phyloP scores from a whole-genome alignment of 1,284 basidiomycete genomes.

The Cutaneotrichosporon sp. region DNA sequence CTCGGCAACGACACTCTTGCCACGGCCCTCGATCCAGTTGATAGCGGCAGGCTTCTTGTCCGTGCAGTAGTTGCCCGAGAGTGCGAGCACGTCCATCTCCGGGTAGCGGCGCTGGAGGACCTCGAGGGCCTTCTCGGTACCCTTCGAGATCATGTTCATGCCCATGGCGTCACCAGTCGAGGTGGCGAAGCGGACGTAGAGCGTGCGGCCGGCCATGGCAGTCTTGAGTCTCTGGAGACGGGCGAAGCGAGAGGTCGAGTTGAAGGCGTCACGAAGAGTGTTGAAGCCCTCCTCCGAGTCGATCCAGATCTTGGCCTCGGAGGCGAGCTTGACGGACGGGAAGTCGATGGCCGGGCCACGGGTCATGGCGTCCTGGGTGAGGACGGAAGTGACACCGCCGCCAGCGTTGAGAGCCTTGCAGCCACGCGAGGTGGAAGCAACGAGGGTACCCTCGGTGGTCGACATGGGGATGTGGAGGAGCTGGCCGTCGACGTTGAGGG shows the following conservation, averaged over 20 bases:
- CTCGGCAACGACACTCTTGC: conserved; percentile 97
- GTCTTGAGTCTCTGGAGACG: conserved; percentile 79
- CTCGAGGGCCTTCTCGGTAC: conserved; percentile 90
- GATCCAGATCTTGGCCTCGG: conserved; percentile 84
- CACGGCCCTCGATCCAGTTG: conserved; percentile 99
- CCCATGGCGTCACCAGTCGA: conserved; percentile 99
- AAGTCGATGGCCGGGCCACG: conserved; percentile 98
- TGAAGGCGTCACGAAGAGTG: conserved; percentile 82
- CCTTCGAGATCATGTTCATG: conserved; percentile 99
- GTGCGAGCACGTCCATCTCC: conserved; percentile 87
- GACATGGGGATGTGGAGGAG: conserved; percentile 96
- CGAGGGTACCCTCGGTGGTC: conserved; percentile 96
- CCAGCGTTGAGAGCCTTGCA: conserved; percentile 97
- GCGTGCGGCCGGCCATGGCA: conserved; percentile 82
- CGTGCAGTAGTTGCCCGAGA: conserved; percentile 98
- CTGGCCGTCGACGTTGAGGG: conserved; percentile 86
- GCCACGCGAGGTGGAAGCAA: conserved; percentile 94
- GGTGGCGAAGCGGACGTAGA: conserved; percentile 95
- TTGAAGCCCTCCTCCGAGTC: conserved; percentile 79
- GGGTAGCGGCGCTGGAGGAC: conserved; percentile 81
- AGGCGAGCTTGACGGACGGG: conserved; percentile 76
- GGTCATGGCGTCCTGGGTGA: conserved; percentile 96
- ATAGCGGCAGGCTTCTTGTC: conserved; percentile 99
- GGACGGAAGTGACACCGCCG: conserved; percentile 91
- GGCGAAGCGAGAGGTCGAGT: conserved; percentile 90